Conservation (phyloP, 1,139 yeast genomes). For the Scheffersomyces quercinus region DNA sequence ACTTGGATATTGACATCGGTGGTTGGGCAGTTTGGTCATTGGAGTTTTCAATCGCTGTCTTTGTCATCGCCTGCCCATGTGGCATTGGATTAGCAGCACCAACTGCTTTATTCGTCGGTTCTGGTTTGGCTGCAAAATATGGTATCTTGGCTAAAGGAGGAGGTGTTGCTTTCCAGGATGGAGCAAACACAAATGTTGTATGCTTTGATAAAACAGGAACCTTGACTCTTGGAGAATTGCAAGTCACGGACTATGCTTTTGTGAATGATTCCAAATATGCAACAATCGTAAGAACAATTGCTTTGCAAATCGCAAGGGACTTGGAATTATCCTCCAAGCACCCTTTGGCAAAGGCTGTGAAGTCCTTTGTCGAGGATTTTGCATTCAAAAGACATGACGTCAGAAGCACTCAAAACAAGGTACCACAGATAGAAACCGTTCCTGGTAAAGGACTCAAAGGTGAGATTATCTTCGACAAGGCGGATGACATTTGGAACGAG, state of each 20-base stretch:
- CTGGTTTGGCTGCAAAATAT: conserved; percentile 49
- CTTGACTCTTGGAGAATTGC: conserved; percentile 63
- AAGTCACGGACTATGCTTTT: conserved; percentile 51
- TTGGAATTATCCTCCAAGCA: conserved; percentile 69
- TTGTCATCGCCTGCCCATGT: conserved; percentile 59
- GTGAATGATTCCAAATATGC: conserved; percentile 9
- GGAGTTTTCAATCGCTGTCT: conserved; percentile 75
- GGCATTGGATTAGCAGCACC: conserved; percentile 53
- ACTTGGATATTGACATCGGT: conserved; percentile 65
- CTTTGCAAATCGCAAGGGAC: conserved; percentile 55
- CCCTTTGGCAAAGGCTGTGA: conserved; percentile 65
- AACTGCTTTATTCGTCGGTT: conserved; percentile 48
- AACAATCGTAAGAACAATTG: conserved; percentile 24
- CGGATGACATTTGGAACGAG: conserved; percentile 27
- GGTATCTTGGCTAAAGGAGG: conserved; percentile 84
- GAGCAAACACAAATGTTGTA: conserved; percentile 59
- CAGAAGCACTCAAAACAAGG: conserved; percentile 33
- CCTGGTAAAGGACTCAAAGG: conserved; percentile 65
- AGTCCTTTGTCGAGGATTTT: conserved; percentile 34
- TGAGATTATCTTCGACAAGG: conserved; percentile 24
- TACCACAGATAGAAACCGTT: conserved; percentile 51
- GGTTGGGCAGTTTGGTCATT: conserved; percentile 81
- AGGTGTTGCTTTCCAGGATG: conserved; percentile 81
- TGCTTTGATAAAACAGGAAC: conserved; percentile 86
- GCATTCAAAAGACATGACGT: conserved; percentile 14